Evolutionary conservation across 1,284 basidiomycete genomes (phyloP).

Genomic region (Papiliotrema terrestris): DNA sequence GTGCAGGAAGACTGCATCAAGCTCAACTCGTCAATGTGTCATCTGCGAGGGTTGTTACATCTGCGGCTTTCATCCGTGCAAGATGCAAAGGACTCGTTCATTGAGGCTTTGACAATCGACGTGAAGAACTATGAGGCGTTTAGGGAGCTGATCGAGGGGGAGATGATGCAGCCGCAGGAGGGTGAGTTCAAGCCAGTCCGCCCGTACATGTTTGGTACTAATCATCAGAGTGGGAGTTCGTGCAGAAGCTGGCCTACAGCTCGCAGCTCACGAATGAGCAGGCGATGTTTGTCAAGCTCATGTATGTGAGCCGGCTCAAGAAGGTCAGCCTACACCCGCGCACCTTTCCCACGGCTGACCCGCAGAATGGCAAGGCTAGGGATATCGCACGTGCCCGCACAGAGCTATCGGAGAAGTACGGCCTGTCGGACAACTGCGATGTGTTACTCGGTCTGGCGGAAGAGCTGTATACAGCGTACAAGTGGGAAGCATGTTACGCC

Average conservation of each 20-base stretch:
- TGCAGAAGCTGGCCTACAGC: slow-evolving; percentile 75
- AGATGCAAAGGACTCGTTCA: slow-evolving; percentile 86
- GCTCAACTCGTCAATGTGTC: slow-evolving; percentile 94
- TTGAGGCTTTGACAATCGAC: slow-evolving; percentile 90
- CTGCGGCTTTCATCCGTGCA: slow-evolving; percentile 85
- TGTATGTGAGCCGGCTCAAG: slow-evolving; percentile 85
- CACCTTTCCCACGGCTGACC: not conserved
- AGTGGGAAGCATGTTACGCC: slow-evolving; percentile 89
- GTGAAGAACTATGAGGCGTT: slow-evolving; percentile 98
- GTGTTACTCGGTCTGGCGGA: slow-evolving; percentile 89
- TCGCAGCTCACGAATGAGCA: slow-evolving; percentile 76
- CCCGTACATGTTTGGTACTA: too few species aligned
- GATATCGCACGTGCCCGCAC: slow-evolving; percentile 75
- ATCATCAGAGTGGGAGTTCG: slow-evolving; percentile 85
- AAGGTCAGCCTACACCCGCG: slow-evolving; percentile 54
- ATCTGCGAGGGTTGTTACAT: slow-evolving; percentile 88
- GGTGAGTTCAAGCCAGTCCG: slow-evolving; percentile 54
- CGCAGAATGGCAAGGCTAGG: slow-evolving; percentile 67
- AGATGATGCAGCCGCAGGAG: slow-evolving; percentile 91
- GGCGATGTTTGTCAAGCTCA: slow-evolving; percentile 80
- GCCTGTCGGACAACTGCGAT: slow-evolving; percentile 83
- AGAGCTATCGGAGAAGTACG: slow-evolving; percentile 70
- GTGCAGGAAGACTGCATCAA: slow-evolving; percentile 84
- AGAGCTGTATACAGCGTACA: slow-evolving; percentile 77
- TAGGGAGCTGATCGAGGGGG: slow-evolving; percentile 79